Evolutionary conservation across 2,329 filamentous ascomycete species (phyloP), one percentile per base, ranked within the genome.

Genomic region (Didymella pinodella): DNA sequence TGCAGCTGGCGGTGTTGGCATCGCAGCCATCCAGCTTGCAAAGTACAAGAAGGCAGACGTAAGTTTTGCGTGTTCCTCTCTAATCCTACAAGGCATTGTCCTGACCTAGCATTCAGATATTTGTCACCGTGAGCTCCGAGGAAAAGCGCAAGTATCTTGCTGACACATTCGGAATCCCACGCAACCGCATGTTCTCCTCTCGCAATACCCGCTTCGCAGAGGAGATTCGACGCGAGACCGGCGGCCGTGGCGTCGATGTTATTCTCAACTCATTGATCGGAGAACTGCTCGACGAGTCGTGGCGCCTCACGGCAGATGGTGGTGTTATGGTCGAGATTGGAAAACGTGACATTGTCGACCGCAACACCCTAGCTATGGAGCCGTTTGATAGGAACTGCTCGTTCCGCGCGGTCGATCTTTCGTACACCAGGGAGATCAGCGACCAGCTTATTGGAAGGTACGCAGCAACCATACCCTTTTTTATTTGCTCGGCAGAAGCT

Each of bases 231-330:
- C 10, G 43, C 1, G 54, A 48, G 1, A 78, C 76, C 0, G 54
- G 65, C 11, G 70, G 70, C 4, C 38, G 54, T 2, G 77, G 77
- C 3, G 74, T 78, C 20, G 77, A 79, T 58, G 41, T 76, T 1
- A 65, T 77, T 2, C 48, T 76, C 2, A 76, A 75, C 45, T 71
- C 68, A 7, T 57, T 75, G 4, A 48, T 63, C 6, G 73, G 72
- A 18, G 70, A 75, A 8, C 41, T 66, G 6, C 54, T 75, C 2
- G 48, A 64, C 18, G 76, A 75, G 0, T 80, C 77, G 0, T 85
- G 79, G 80, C 61, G 74, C 8, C 81, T 79, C 41, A 70, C 84
- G 1, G 81, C 81, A 1, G 54, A 64, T 26, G 51, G 43, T 36
- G 67, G 67, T 4, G 61, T 22, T 8, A 56, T 67, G 55, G 48